Base-by-base conservation (phyloP, 371 early-diverging fungal genomes). In the Syncephalis fuscata region DNA sequence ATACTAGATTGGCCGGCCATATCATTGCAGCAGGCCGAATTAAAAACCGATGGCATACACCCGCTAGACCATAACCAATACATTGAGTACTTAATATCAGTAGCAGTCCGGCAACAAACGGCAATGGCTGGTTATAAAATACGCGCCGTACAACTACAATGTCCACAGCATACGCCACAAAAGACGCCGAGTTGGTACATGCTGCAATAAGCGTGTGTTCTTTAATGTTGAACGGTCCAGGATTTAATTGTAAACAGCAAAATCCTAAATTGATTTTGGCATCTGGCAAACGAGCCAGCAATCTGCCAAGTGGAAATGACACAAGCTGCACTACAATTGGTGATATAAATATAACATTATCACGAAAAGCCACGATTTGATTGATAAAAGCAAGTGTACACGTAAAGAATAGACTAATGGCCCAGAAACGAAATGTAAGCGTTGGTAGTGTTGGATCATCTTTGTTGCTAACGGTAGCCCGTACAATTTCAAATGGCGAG, bases 61-160 rank as follows among this genome's bases (percentile, higher is more conserved):
- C 85, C 11, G 83, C 74, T 48, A 89, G 73, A 39, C 89, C 88
- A 57, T 79, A 85, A 39, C 92, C 89, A 46, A 85, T 64, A 32
- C 32, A 32, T 32, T 32, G 32, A 4, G 32, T 32, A 11, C 32
- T 32, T 51, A 82, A 55, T 11, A 76, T 49, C 36, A 73, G 62
- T 10, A 67, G 52, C 16, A 71, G 23, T 17, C 57, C 56, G 41
- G 64, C 59, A 4, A 59, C 55, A 45, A 60, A 68, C 2, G 64
- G 67, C 46, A 73, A 55, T 49, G 67, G 63, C 41, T 58, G 58
- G 23, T 60, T 42, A 59, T 71, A 70, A 56, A 60, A 70, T 48
- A 68, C 56, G 46, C 57, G 52, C 60, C 76, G 74, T 42, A 65
- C 62, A 26, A 66, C 62, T n/a, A 68, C 62, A 45, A 74, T 69